Evolutionary conservation across 192 early-diverging fungal species (phyloP), one percentile per base, ranked within the genome.

Genomic region (Coemansia sp.): DNA sequence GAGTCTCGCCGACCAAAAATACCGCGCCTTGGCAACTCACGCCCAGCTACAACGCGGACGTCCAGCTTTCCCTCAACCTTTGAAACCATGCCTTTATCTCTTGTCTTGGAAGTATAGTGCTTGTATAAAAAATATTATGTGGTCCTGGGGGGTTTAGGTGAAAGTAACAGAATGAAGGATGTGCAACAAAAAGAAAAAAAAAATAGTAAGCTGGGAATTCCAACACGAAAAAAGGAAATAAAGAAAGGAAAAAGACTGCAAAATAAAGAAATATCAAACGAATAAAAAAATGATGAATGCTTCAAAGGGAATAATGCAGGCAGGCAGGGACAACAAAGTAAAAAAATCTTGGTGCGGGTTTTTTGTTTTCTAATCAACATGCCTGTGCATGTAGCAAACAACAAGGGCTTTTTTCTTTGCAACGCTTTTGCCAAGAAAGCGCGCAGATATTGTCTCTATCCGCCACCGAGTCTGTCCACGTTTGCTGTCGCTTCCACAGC

Each of bases 1-100:
- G 78, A 66, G 71, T 86, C 81, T 55, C 79, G 77, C 12, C 79
- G 75, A 28, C 81, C 81, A 48, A 86, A 75, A 37, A 73, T 36
- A 20, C 72, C 67, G 41, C 76, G 71, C 61, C 79, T 73, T 33
- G 77, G 77, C 14, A 86, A 66, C 34, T 83, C 71, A 53, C 81
- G 80, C 9, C 85, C 85, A 22, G 71, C 72, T 20, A 83, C 72
- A 18, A 86, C 74, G 59, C 74, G 73, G 28, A 85, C 66, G 38
- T 82, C 73, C 12, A 85, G 80, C 33, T 55, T 71, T 39, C 84
- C 84, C 32, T 79, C 82, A 51, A 38, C 11, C 53, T 48, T 48
- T 2, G 61, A 28, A 58, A 55, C 38, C 37, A 64, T 64, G 61
- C 8, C 18, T 20, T 45, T 55, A 52, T 55, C 20, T 5, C 53